A percentile compares a stretch with the other conserved stretches of the same genome.
Evolutionary conservation across 768 basidiomycete genomes (phyloP).

Genomic region (Calocybe indica): DNA sequence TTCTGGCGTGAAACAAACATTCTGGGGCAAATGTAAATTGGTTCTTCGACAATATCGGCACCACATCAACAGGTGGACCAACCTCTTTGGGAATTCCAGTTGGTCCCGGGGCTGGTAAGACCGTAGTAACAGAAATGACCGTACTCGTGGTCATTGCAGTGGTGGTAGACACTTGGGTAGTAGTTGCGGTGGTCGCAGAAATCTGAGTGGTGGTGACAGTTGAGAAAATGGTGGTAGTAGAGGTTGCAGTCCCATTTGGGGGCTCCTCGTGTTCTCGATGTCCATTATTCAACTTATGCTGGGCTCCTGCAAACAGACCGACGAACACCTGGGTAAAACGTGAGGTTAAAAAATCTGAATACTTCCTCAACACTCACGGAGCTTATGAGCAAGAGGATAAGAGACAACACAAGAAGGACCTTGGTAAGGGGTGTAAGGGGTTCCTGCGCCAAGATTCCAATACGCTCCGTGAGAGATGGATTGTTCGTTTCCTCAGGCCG

Average conservation of each 20-base stretch:
- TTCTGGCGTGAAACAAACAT: slow-evolving; percentile 65
- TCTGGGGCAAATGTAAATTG: slow-evolving; percentile 25
- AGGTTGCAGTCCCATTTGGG: slow-evolving; percentile 16
- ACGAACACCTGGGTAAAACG: slow-evolving; percentile 58
- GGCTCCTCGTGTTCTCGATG: slow-evolving; percentile 32
- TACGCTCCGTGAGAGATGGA: slow-evolving; percentile 35
- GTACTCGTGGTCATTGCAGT: slow-evolving; percentile 28
- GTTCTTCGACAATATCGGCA: slow-evolving; percentile 2
- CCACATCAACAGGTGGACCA: slow-evolving; percentile 2
- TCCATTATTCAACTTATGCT: slow-evolving; percentile 60
- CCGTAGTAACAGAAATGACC: slow-evolving; percentile 36
- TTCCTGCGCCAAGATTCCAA: slow-evolving; percentile 60
- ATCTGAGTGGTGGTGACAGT: slow-evolving; percentile 32
- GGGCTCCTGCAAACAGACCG: slow-evolving; percentile 87
- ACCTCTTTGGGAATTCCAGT: slow-evolving; percentile 52
- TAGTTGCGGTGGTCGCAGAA: slow-evolving; percentile 28
- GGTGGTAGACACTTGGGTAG: slow-evolving; percentile 16
- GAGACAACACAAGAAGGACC: slow-evolving; percentile 66
- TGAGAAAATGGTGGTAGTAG: slow-evolving; percentile 13
- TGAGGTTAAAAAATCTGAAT: neutral
- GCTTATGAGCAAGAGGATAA: slow-evolving; percentile 75
- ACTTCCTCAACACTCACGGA: slow-evolving; percentile 33
- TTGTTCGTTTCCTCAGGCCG: slow-evolving; percentile 16
- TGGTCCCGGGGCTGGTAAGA: slow-evolving; percentile 43
- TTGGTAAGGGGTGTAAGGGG: slow-evolving; percentile 82